A percentile compares a stretch with the other conserved stretches of the same genome.
These are phyloP conservation scores for Clathrus columnatus DNA, from an alignment of 768 basidiomycete species.

Conservation along the genomic window DNA sequence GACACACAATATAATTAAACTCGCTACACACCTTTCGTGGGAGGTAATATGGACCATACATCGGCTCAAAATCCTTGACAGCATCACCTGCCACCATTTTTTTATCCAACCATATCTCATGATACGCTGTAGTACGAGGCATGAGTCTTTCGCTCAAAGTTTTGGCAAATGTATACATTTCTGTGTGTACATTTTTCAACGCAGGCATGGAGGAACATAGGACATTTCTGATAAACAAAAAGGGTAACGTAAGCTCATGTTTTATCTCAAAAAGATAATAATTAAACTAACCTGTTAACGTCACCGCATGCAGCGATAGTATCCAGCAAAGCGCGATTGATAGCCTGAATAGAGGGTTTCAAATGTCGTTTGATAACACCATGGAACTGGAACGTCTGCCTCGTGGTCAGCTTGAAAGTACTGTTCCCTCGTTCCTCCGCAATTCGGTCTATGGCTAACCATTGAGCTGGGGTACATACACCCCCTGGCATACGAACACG, in stretches of 20 bases:
- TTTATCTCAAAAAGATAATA: slow-evolving; percentile 4
- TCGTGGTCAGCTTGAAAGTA: slow-evolving; percentile 95
- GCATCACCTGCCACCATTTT: slow-evolving; percentile 93
- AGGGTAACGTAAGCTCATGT: background rate
- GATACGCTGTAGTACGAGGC: slow-evolving; percentile 88
- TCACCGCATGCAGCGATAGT: slow-evolving; percentile 98
- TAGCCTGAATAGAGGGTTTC: slow-evolving; percentile 93
- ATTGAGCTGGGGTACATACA: slow-evolving; percentile 85
- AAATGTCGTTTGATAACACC: slow-evolving; percentile 96
- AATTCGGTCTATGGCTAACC: slow-evolving; percentile 94
- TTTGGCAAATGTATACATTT: slow-evolving; percentile 80
- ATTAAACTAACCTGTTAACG: slow-evolving; percentile 67
- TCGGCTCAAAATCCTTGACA: slow-evolving; percentile 86
- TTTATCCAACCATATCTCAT: slow-evolving; percentile 99
- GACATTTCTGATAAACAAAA: slow-evolving; percentile 54
- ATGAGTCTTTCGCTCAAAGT: slow-evolving; percentile 77
- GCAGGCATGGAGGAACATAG: slow-evolving; percentile 87
- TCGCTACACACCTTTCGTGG: slow-evolving; percentile 72
- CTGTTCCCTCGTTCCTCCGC: slow-evolving; percentile 90
- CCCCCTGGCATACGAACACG: slow-evolving; percentile 94
- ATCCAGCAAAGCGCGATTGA: slow-evolving; percentile 84
- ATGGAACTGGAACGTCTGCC: slow-evolving; percentile 99
- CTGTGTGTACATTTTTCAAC: slow-evolving; percentile 73
- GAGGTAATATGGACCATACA: slow-evolving; percentile 97
- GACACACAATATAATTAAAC: background rate